Evolutionary conservation across 352 stramenopile genomes (phyloP), one percentile per base, ranked within the genome.

Genomic region (Pythium folliculosum): DNA sequence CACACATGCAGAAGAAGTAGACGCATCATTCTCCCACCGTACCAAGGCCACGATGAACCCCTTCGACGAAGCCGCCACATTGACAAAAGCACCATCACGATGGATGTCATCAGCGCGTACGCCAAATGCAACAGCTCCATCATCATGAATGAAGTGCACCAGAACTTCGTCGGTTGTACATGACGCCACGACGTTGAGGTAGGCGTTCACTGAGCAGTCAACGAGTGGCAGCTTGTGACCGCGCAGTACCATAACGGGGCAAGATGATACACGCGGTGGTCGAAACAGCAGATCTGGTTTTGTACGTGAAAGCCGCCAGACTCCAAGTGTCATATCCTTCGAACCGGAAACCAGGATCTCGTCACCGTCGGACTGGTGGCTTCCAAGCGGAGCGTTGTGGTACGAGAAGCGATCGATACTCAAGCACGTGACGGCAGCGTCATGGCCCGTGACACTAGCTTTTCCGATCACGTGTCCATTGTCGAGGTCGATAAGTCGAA

Each of bases 381-480:
- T 23, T 44, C 77, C n/a, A 55, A 63, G 2, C 35, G 67, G n/a
- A 63, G 48, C 47, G 50, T 60, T 57, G 76, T 62, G 48, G 72
- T 80, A 75, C 78, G 72, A 82, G 56, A 86, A 81, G 23, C 77
- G 76, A 69, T 93, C 85, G 19, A 94, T 52, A 32, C 76, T 89
- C 14, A 96, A 32, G 61, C 86, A 94, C 32, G 88, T 92, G 25
- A 96, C 77, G 2, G 78, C 72, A 25, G 73, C 80, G 21, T 82
- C 75, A 49, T 96, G 88, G 0, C 88, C 88, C 4, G 86, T 84
- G 12, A 94, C 85, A 59, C 85, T 96, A 0, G 86, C 88, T 65
- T 93, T 93, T 12, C 82, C 88, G 23, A 95, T 63, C 19, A 96
- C 75, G 48, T 94, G 88, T 0, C 85, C 86, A 50, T 88, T 96